Percentiles rank a stretch among this genome's conserved stretches.
phyloP scores from a whole-genome alignment of 31 red algal species.

The Bonnemaisonia californica region DNA sequence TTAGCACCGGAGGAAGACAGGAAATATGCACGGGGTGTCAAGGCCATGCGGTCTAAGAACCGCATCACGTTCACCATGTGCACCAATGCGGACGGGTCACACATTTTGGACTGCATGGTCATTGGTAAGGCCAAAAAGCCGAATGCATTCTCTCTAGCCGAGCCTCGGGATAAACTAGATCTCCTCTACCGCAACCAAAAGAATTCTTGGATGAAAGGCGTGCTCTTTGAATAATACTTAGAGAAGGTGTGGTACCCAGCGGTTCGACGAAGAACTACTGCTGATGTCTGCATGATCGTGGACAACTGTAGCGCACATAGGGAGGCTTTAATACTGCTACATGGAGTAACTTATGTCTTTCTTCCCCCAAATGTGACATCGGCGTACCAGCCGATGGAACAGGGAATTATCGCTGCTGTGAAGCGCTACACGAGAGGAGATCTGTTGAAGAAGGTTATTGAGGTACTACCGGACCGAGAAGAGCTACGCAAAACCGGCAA shows the following conservation, averaged over 20 bases:
- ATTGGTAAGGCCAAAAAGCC: constrained; percentile 15
- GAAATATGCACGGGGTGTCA: constrained; percentile 14
- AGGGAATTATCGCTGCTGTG: constrained; percentile 33
- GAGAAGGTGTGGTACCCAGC: constrained; percentile 5
- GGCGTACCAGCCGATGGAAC: constrained; percentile 36
- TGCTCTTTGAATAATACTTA: constrained; percentile 12
- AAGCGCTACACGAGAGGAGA: neutral
- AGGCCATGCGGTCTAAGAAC: constrained; percentile 18
- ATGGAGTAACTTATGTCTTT: neutral
- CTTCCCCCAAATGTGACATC: constrained; percentile 35
- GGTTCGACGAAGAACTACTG: neutral
- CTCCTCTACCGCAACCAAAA: constrained; percentile 11
- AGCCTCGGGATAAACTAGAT: neutral
- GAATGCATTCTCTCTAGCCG: neutral
- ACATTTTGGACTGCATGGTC: neutral
- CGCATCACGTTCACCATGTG: neutral
- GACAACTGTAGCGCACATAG: constrained; percentile 38
- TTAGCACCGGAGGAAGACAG: neutral
- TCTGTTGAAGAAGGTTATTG: constrained; percentile 1
- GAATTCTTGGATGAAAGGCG: constrained; percentile 24
- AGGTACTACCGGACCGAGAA: neutral
- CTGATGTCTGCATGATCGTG: neutral
- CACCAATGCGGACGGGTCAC: constrained; percentile 31
- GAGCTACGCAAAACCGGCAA: neutral
- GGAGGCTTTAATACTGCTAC: neutral